phyloP scores from a whole-genome alignment of 352 stramenopile species.

The Phytophthora capsici region DNA sequence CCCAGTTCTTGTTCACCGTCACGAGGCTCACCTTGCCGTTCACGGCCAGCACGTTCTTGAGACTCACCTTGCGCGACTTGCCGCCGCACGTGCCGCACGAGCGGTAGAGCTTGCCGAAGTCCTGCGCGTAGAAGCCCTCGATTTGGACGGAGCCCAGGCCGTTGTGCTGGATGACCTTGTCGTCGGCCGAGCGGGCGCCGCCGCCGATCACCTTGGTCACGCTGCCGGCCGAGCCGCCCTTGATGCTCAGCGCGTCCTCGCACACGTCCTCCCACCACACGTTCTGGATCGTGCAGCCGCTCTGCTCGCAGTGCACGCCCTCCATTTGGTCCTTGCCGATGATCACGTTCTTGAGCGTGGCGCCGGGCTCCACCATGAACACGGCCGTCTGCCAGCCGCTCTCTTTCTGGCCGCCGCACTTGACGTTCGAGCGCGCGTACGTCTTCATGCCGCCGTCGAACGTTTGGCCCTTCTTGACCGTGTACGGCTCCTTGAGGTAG shows the following conservation, averaged over 20 bases:
- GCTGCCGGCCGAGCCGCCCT: conserved; percentile 17
- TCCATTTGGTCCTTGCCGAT: too few species aligned
- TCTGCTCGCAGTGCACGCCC: conserved; percentile 32
- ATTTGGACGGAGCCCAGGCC: too few species aligned
- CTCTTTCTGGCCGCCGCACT: conserved; percentile 36
- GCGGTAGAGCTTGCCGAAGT: too few species aligned
- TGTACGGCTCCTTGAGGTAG: conserved; percentile 24
- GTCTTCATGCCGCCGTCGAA: conserved; percentile 60
- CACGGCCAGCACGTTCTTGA: too few species aligned
- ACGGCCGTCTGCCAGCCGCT: conserved; percentile 21
- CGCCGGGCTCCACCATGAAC: conserved; percentile 28
- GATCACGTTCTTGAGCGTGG: too few species aligned
- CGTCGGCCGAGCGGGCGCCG: too few species aligned
- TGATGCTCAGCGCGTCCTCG: conserved; percentile 37
- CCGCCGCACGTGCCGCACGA: too few species aligned
- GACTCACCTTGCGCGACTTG: too few species aligned
- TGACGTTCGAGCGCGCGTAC: conserved; percentile 52
- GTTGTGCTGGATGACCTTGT: too few species aligned
- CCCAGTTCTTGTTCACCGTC: too few species aligned
- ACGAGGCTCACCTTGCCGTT: too few species aligned
- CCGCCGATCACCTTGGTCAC: conserved; percentile 20
- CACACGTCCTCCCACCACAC: conserved; percentile 40
- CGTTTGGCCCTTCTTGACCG: conserved; percentile 34
- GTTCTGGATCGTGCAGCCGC: conserved; percentile 36
- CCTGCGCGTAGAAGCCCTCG: too few species aligned